These are phyloP conservation scores for Colletotrichum lupini DNA, from an alignment of 2,329 filamentous ascomycete genomes.

Conservation along the genomic window DNA sequence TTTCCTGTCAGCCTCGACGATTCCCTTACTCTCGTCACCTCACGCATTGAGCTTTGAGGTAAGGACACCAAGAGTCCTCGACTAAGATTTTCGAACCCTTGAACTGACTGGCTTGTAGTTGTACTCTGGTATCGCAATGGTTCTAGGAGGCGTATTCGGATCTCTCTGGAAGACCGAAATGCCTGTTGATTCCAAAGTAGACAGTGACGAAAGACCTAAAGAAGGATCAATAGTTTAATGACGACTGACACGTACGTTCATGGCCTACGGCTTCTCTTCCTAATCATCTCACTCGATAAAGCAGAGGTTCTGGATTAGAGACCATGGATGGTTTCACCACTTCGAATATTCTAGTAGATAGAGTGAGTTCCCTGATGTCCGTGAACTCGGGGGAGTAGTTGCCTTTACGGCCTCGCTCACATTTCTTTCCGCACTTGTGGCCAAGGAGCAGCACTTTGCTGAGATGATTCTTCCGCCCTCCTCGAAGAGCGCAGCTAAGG, in stretches of 20 bases:
- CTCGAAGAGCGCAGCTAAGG: neutral
- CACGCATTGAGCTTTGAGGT: neutral
- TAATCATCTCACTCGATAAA: neutral
- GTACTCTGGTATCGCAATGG: neutral
- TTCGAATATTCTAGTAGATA: neutral
- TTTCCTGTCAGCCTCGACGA: neutral
- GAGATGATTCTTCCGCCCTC: neutral
- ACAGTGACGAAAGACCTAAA: neutral
- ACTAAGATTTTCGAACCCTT: neutral
- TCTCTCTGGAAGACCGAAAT: neutral
- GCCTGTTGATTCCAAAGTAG: neutral
- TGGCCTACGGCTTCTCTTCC: neutral
- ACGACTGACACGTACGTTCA: constrained; percentile 6
- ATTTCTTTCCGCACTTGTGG: neutral
- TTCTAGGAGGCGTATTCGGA: neutral
- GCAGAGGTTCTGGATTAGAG: neutral
- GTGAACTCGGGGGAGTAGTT: constrained; percentile 10
- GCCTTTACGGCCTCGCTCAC: constrained; percentile 8
- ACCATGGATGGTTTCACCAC: neutral
- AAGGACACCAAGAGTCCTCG: neutral
- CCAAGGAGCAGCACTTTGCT: neutral
- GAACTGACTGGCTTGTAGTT: neutral
- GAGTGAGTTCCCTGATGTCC: constrained; percentile 15
- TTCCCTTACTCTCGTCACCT: neutral
- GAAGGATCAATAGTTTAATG: neutral